Base-by-base conservation (phyloP, 345 rosid genomes). In the Ailanthus altissimus region DNA sequence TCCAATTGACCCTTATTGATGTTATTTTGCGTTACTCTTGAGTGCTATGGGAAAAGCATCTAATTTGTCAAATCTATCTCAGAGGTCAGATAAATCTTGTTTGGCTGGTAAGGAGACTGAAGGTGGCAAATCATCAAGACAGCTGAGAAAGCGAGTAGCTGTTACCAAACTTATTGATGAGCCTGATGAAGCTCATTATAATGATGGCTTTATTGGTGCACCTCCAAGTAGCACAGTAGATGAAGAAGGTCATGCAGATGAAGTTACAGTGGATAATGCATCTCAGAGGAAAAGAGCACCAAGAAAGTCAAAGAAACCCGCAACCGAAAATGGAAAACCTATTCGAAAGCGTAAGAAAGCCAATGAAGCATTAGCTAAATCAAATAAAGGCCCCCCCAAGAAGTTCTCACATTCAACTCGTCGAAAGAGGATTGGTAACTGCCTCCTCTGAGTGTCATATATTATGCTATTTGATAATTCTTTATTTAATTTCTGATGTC, bases 391-490 rank as follows among this genome's bases (percentile, higher is more conserved):
- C 59, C 85, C 85, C 21, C 76, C 75, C 50, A 86, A 89, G 85
- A 95, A 90, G 77, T 93, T 95, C 78, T 77, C 93, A 61, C 97
- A 90, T 86, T 81, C 97, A 65, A 85, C 89, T 80, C 91, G 88
- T 62, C 85, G 93, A 56, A 89, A 83, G 78, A 84, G 90, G 78
- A 67, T 81, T 69, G 85, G 94, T 93, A 78, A 80, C 43, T 81
- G 80, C 66, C 57, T 40, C 62, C 74, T 54, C 36, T 58, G 5
- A 16, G 21, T 47, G 56, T 57, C 54, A 49, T 60, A 5, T 18
- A n/a, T 64, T 56, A 16, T 73, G 69, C n/a, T 40, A 60, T 13
- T 50, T 13, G 51, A 70, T 75, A 26, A 65, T 72, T 75, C 14
- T 8, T 68, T 70, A 1, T 77, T 47, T 68, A 18, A 50, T 42